Conservation (phyloP, 345 rosid species). For the Streptanthus diversifolius region DNA sequence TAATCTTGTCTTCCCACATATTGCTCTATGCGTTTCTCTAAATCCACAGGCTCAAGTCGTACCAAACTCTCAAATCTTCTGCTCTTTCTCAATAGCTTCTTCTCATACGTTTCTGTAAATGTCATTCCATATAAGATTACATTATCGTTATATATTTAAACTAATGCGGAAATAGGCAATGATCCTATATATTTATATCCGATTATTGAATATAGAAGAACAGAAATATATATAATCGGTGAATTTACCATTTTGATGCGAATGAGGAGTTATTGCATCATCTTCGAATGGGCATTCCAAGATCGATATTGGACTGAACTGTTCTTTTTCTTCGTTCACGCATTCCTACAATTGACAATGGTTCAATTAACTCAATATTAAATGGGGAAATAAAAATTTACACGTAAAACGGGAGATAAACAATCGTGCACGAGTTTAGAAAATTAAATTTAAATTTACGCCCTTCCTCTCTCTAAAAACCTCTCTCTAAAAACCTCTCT, state of each 20-base stretch:
- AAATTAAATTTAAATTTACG: too few species aligned
- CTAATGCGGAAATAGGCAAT: not conserved
- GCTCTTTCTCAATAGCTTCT: constrained; percentile 35
- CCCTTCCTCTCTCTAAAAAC: too few species aligned
- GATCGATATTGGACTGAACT: constrained; percentile 79
- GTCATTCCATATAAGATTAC: not conserved
- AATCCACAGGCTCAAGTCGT: constrained; percentile 51
- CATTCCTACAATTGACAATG: constrained; percentile 39
- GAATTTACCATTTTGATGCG: constrained; percentile 7
- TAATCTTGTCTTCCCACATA: constrained; percentile 21
- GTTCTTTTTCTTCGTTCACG: constrained; percentile 58
- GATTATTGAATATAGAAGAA: not conserved
- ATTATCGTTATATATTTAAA: not conserved
- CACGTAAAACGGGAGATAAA: too few species aligned
- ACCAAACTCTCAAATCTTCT: constrained; percentile 41
- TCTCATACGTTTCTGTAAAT: constrained; percentile 34
- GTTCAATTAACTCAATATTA: not conserved
- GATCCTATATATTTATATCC: not conserved
- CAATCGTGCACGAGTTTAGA: too few species aligned
- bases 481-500: too few species aligned
- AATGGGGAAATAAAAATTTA: too few species aligned
- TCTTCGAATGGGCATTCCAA: constrained; percentile 60
- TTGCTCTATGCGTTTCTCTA: constrained; percentile 50
- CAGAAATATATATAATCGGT: too few species aligned
- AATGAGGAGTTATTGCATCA: not conserved